These are phyloP conservation scores for Clitopilus passeckerianus DNA, from an alignment of 768 basidiomycete species.

Conservation along the genomic window DNA sequence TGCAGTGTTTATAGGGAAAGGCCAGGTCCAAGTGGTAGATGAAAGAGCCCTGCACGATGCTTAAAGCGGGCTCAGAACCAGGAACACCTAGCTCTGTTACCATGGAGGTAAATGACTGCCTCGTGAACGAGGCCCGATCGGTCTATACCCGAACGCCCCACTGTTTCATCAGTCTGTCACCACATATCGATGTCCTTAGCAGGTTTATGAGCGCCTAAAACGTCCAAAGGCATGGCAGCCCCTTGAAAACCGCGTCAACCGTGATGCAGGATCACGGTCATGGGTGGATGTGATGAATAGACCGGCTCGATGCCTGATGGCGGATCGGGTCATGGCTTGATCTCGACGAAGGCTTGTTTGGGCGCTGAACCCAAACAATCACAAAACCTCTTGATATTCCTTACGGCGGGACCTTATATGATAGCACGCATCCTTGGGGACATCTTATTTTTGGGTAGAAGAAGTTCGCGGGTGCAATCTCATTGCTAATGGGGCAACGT, in stretches of 20 bases:
- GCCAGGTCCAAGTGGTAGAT: background rate
- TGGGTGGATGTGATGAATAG: background rate
- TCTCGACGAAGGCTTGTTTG: background rate
- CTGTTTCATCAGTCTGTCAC: background rate
- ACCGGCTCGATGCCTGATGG: background rate
- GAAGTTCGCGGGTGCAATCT: too few relatives aligned
- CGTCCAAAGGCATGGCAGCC: background rate
- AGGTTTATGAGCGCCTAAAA: background rate
- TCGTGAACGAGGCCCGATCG: background rate
- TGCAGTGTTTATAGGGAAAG: background rate
- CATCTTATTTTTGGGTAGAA: too few relatives aligned
- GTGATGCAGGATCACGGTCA: background rate
- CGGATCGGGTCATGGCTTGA: background rate
- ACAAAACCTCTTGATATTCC: too few relatives aligned
- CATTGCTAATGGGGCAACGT: too few relatives aligned
- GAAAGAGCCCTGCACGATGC: background rate
- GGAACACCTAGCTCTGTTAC: background rate
- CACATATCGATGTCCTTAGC: background rate
- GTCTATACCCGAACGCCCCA: background rate
- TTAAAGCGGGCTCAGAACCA: background rate
- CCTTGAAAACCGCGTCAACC: background rate
- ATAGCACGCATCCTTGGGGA: too few relatives aligned
- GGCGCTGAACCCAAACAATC: too few relatives aligned
- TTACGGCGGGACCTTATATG: too few relatives aligned
- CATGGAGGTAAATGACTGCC: background rate